Evolutionary conservation across 352 stramenopile genomes (phyloP), one percentile per base, ranked within the genome.

Genomic region (Globisporangium acanthophoron): DNA sequence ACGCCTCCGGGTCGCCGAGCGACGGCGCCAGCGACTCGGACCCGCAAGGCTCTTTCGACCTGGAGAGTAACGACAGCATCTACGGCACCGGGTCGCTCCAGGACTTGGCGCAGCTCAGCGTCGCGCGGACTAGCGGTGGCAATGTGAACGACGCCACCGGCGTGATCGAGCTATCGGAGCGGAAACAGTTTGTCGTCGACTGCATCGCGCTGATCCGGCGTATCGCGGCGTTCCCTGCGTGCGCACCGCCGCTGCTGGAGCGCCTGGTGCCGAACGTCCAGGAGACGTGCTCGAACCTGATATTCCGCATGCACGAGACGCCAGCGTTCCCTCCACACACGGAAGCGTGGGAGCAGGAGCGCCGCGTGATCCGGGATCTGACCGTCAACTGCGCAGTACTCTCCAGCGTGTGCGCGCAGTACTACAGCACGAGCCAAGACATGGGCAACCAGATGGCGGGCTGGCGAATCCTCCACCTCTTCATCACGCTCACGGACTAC

Each of bases 181-280:
- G 76, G 6, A 88, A 90, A 21, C 74, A 87, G 56, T 88, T 90
- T 55, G 60, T 88, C 18, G 80, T 90, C 48, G 78, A 88, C 48
- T 90, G 80, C 50, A 75, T 90, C 54, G 78, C 80, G 8, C 59
- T 90, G 18, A 77, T 88, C 70, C 76, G 77, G 41, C 80, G 80
- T 27, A 88, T 90, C 54, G 77, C 76, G 3, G 72, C 76, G n/a
- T 67, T 89, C 15, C 74, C 79, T 29, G 68, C 71, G 0, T 89
- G 79, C 31, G 75, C 76, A 0, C 70, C 65, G 45, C 74, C 76
- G 24, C 54, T 89, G 16, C 59, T 89, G 8, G 73, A 85, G 27
- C 62, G 71, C 12, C 66, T 89, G 58, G 47, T 77, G 15, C 79
- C 79, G 31, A 58, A 58, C 3, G 80, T 90, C 13, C 71, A 85